A percentile compares a stretch with the other conserved stretches of the same genome.
Evolutionary conservation across 306 rosid species (phyloP).

Genomic region (Vigna radiata): DNA sequence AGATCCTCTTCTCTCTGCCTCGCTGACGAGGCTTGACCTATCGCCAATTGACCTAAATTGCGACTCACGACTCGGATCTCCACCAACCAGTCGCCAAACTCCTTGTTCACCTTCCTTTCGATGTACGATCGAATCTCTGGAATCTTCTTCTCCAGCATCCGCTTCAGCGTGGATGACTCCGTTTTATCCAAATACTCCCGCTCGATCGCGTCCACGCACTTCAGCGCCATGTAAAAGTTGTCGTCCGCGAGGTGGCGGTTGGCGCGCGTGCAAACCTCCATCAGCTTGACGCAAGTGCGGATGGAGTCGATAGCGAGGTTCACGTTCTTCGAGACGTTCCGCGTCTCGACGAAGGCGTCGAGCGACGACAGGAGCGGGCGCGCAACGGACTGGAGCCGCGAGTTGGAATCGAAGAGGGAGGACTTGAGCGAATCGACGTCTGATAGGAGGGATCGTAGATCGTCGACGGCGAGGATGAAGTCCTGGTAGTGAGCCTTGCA

Average conservation of each 20-base stretch:
- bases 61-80: constrained; percentile 96
- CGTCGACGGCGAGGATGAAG: constrained; percentile 97
- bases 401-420: constrained; percentile 85
- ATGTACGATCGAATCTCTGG: constrained; percentile 91
- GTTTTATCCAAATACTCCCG: constrained; percentile 65
- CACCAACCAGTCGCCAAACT: constrained; percentile 96
- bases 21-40: constrained; percentile 93
- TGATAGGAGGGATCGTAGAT: constrained; percentile 95
- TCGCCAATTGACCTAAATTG: constrained; percentile 90
- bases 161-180: constrained; percentile 78
- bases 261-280: constrained; percentile 85
- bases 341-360: constrained; percentile 83
- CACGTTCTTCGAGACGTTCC: constrained; percentile 76
- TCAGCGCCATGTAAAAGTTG: constrained; percentile 92
- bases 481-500: constrained; percentile 99
- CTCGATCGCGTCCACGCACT: constrained; percentile 82
- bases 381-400: constrained; percentile 85
- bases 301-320: constrained; percentile 82
- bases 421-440: constrained; percentile 96
- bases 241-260: constrained; percentile 68
- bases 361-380: constrained; percentile 85
- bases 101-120: constrained; percentile 88
- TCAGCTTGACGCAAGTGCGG: constrained; percentile 54
- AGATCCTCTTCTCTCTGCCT: constrained; percentile 98
- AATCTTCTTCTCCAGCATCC: constrained; percentile 93